Evolutionary conservation across 345 rosid species (phyloP).

Genomic region (Brassica incana): DNA sequence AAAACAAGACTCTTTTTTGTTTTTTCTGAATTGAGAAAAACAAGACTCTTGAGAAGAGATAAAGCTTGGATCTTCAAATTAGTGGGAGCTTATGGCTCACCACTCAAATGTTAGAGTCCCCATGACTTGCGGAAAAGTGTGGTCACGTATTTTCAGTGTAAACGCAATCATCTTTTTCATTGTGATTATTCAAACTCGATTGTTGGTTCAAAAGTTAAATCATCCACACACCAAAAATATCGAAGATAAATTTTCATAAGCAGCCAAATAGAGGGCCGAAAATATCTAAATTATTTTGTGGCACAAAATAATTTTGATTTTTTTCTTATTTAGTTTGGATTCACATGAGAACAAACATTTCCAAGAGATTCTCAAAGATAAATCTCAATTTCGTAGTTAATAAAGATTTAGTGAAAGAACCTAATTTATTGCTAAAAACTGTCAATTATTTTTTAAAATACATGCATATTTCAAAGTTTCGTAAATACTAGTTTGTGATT

Average conservation of each 20-base stretch:
- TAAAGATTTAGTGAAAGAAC: not conserved
- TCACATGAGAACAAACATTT: not conserved
- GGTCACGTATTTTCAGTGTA: not conserved
- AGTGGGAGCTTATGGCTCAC: constrained; percentile 22
- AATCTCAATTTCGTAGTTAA: not conserved
- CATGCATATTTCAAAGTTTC: not conserved
- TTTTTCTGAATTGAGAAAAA: not conserved
- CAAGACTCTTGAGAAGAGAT: constrained; percentile 3
- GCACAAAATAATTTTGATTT: not conserved
- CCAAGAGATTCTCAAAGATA: not conserved
- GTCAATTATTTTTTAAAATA: too few species aligned
- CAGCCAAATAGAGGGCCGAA: not conserved
- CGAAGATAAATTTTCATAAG: not conserved
- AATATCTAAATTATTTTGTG: not conserved
- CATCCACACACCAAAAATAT: not conserved
- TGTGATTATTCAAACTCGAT: not conserved
- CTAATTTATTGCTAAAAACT: not conserved
- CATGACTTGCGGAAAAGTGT: constrained; percentile 2
- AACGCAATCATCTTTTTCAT: not conserved
- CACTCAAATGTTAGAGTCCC: constrained; percentile 21
- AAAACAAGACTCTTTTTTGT: too few species aligned
- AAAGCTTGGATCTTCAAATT: constrained; percentile 4
- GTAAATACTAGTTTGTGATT: not conserved
- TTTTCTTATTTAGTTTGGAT: not conserved
- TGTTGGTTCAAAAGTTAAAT: not conserved